A percentile compares a stretch with the other conserved stretches of the same genome.
phyloP scores from a whole-genome alignment of 1,284 basidiomycete species.

The Ganoderma meredithae region DNA sequence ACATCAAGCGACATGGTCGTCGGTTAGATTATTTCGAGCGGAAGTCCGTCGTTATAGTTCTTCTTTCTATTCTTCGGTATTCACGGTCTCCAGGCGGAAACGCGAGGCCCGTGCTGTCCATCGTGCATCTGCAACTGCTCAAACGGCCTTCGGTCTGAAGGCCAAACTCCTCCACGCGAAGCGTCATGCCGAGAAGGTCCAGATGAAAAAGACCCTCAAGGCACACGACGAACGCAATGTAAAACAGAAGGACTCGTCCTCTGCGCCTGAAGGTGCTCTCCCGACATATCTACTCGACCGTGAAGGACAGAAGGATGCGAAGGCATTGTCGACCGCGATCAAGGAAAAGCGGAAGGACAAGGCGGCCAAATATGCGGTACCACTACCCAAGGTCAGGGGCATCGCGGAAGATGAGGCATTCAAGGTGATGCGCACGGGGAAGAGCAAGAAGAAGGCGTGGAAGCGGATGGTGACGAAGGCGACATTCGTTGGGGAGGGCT shows the following conservation, averaged over 20 bases:
- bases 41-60: constrained; percentile 59
- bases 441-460: constrained; percentile 97
- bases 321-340: constrained; percentile 96
- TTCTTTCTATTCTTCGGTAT: constrained; percentile 1
- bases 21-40: constrained; percentile 87
- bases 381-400: constrained; percentile 95
- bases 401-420: constrained; percentile 99
- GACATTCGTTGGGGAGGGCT: constrained; percentile 98
- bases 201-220: constrained; percentile 99
- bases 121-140: constrained; percentile 85
- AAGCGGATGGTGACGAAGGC: constrained; percentile 99
- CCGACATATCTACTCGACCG: constrained; percentile 97
- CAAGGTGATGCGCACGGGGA: constrained; percentile 98
- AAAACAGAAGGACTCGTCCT: constrained; percentile 88
- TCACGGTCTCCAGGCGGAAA: constrained; percentile 77
- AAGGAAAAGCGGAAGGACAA: constrained; percentile 99
- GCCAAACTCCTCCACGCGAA: constrained; percentile 97
- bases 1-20: constrained; percentile 87
- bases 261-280: constrained; percentile 87
- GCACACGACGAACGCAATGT: constrained; percentile 99
- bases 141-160: constrained; percentile 96
- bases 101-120: constrained; percentile 92
- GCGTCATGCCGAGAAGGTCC: constrained; percentile 96
- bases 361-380: constrained; percentile 97
- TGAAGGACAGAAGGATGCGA: constrained; percentile 97